Evolutionary conservation across 768 basidiomycete genomes (phyloP), one percentile per base, ranked within the genome.

Genomic region (Serpula lacrymans): DNA sequence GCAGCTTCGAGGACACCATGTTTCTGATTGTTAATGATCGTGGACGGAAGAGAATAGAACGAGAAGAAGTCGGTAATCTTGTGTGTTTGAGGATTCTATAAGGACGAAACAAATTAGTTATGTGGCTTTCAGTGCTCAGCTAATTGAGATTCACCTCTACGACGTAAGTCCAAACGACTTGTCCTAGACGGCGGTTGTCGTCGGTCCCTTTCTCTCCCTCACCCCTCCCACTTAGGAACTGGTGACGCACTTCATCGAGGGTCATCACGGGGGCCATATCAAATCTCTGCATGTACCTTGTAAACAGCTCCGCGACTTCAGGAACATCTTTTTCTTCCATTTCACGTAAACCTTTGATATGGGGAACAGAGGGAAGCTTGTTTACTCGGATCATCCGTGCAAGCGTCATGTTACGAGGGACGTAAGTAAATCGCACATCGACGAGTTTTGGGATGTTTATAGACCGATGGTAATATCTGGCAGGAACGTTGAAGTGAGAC

Each of bases 91-190:
- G 88, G 86, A 61, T 97, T 77, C 94, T 98, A 47, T 17, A 27
- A 16, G 34, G 11, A n/a, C n/a, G n/a, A n/a, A n/a, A n/a, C n/a
- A n/a, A n/a, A n/a, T n/a, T n/a, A n/a, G n/a, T n/a, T n/a, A n/a
- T 37, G 25, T 38, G 39, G 29, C 47, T 18, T n/a, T 28, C 16
- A 26, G 14, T 12, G 38, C 11, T 2, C 18, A 30, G 6, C 18
- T 4, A 16, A 2, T 17, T 34, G 36, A 33, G 29, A 52, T 70
- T 38, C 43, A 85, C 95, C 79, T 98, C 94, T 33, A 96, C 88
- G 23, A 99, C 94, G 54, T 95, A 98, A 3, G 87, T 72, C 94
- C 94, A 99, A 2, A 88, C 84, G 21, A 98, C 95, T 58, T 98
- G 96, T 2, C 80, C 81, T 6, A 76, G 65, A 48, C 88, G 72